Base-by-base conservation (phyloP, 2,329 filamentous ascomycete genomes). In the Trichophaea hybrida region DNA sequence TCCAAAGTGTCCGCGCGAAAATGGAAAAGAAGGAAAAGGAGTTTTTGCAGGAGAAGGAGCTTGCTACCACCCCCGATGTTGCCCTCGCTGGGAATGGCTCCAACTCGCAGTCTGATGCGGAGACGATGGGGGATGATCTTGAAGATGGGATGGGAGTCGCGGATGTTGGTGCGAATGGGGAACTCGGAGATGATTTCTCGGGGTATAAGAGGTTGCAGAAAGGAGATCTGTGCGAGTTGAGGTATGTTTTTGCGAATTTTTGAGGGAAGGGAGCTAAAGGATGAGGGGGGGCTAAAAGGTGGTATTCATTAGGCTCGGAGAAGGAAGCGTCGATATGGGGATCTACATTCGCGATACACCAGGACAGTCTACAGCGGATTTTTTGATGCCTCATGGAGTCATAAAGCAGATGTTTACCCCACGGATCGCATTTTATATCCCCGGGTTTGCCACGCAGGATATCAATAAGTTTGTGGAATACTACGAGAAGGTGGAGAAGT, bases 201-300 rank as follows among this genome's bases (percentile, higher is more conserved):
- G 61, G 61, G 10, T 17, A 54, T 17, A 37, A 59, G 40, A 61
- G 59, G 7, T 31, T 65, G 24, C 61, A 44, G 54, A 62, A 49
- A 37, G 64, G 64, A 6, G 64, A 65, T 50, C 35, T 65, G 44
- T 62, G 62, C 51, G 64, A 65, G 43, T 31, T 65, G 35, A 60
- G 64, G 62, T 65, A 35, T 58, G 62, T 60, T 40, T 15, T 31
- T 38, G 46, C 35, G 35, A 50, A 17, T 46, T n/a, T 5, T 15
- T 15, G 13, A 46, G 46, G 13, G 17, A 24, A 31, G 43, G n/a
- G 12, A 35, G 51, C n/a, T 37, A 51, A 37, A 49, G 58, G 52
- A 24, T 37, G 32, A 15, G 32, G 6, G 44, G 34, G 13, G 35
- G 44, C 52, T 48, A 31, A 43, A 43, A 52, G 24, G 12, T 55